Evolutionary conservation across 2,329 filamentous ascomycete species (phyloP).

Genomic region (Neonectria coccinea): DNA sequence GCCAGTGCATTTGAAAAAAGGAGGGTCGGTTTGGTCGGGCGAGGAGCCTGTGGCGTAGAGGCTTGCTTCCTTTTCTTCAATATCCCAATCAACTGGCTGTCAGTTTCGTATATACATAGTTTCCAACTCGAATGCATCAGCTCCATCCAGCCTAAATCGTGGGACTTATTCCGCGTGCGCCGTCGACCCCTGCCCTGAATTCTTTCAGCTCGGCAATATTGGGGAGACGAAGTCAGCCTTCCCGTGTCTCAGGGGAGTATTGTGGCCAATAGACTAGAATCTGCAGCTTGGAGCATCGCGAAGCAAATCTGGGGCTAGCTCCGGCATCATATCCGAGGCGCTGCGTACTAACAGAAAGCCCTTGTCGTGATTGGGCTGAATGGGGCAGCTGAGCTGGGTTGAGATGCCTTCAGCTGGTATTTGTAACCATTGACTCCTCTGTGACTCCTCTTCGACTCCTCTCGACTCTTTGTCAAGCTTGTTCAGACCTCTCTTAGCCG

Average conservation of each 20-base stretch:
- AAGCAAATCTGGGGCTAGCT: slow-evolving; percentile 2
- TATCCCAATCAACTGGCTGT: background rate
- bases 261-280: slow-evolving; percentile 5
- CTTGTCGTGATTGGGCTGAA: slow-evolving; percentile 20
- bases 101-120: slow-evolving; percentile 1
- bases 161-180: background rate
- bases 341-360: background rate
- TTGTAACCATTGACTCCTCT: background rate
- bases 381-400: background rate
- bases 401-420: background rate
- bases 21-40: background rate
- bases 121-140: slow-evolving; percentile 3
- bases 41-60: background rate
- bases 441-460: background rate
- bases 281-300: background rate
- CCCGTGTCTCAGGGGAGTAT: background rate
- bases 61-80: background rate
- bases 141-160: background rate
- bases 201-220: background rate
- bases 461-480: background rate
- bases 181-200: background rate
- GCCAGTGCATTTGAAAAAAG: slow-evolving; percentile 39
- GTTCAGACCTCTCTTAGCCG: background rate
- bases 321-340: slow-evolving; percentile 20
- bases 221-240: background rate